Evolutionary conservation across 768 basidiomycete genomes (phyloP), one percentile per base, ranked within the genome.

Genomic region (Mycena chlorophos): DNA sequence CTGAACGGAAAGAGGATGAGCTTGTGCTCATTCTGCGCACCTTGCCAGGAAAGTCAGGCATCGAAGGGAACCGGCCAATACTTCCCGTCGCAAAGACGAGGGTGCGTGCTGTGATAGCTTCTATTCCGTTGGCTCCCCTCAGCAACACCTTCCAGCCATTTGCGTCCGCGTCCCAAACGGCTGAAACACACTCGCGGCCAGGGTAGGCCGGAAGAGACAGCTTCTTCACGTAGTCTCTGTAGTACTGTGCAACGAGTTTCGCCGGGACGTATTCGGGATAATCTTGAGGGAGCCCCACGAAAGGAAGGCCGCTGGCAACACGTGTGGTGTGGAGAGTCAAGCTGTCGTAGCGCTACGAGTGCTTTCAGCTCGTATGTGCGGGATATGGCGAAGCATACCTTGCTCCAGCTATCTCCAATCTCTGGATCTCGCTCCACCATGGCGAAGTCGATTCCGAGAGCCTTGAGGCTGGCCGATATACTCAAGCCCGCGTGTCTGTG

Each of bases 361-460:
- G n/a, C n/a, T n/a, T n/a, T n/a, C n/a, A n/a, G 25, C 52, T 45
- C 25, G 20, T 14, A n/a, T 8, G 29, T 5, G 37, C 5, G 26
- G 6, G 19, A 4, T 2, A 25, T 16, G 17, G 14, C 16, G 45
- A 52, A 37, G 25, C 2, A 23, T 6, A 78, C 71, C 39, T 72
- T 66, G 40, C 76, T 60, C 78, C 78, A 79, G 51, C 71, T 70
- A 45, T 80, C 68, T 0, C 80, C 78, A 20, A 79, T 69, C 14
- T 71, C 64, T 8, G 65, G 45, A 38, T 77, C 67, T 62, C 70
- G 75, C 65, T 85, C 83, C 52, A 84, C 68, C 42, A 83, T 66
- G 8, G 83, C 71, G 25, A 70, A 69, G 8, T 70, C 62, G 26
- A 82, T 62, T 29, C 74, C 80, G n/a, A 82, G 65, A n/a, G 73